Base-by-base conservation (phyloP, 441 rosid species). In the Euphorbia schlechtendalii region DNA sequence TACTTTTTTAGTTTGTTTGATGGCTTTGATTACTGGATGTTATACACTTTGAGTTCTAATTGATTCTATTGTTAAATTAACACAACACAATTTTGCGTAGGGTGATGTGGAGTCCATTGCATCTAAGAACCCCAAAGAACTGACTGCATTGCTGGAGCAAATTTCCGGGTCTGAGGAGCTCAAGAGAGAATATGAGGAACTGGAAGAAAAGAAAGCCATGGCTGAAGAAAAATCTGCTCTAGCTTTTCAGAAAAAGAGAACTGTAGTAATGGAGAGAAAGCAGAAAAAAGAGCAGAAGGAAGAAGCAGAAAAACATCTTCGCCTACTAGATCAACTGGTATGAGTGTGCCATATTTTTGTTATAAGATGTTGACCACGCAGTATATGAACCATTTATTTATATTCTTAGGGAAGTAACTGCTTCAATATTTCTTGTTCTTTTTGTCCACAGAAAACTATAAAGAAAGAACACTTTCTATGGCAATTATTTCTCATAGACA, bases 71-170 rank as follows among this genome's bases (percentile, higher is more conserved):
- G n/a, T n/a, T n/a, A n/a, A n/a, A n/a, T n/a, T n/a, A n/a, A n/a
- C n/a, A n/a, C n/a, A n/a, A n/a, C n/a, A 34, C 5, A 67, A 66
- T 61, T 32, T 61, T 43, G 17, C 82, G 59, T 67, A 94, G 99
- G 99, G 99, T 61, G 97, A 95, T 79, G 99, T 95, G 66, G 99
- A 95, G 81, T 95, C 99, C 18, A 90, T 95, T 79, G 99, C 99
- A 22, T 92, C 98, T 9, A 95, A 95, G 73, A 95, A 89, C 76
- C 87, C 99, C 4, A 92, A 92, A 76, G 99, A 95, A 61, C 85
- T 92, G 73, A 95, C 99, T 54, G 91, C 78, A 34, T 77, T 95
- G 59, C 82, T 95, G 52, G 99, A 95, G 85, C 91, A 92, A 78
- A 92, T 95, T 62, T 95, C 99, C 59, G 98, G 98, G 36, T 92